Conservation (phyloP, 257 asterid species). For the Nicotiana otophora region DNA sequence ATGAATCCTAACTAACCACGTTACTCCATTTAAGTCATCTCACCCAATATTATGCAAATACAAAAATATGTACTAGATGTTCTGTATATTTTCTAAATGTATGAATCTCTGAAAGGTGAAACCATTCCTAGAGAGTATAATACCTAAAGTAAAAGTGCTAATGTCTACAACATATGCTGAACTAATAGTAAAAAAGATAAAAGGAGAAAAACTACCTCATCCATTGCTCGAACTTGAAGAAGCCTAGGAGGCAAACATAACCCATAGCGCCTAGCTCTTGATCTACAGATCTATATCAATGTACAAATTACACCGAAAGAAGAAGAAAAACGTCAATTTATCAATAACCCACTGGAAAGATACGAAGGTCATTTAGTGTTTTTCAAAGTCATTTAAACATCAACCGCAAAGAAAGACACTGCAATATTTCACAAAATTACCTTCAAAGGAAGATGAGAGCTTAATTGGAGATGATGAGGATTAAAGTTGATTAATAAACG, state of each 20-base stretch:
- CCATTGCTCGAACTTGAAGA: constrained; percentile 46
- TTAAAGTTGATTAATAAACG: constrained; percentile 22
- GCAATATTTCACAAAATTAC: constrained; percentile 20
- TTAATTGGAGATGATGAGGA: constrained; percentile 8
- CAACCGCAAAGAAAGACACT: too few relatives aligned
- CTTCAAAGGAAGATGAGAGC: constrained; percentile 27
- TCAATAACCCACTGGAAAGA: constrained; percentile 8
- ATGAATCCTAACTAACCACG: too few relatives aligned
- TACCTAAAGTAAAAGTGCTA: too few relatives aligned
- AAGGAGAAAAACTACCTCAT: constrained; percentile 38
- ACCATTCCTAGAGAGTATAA: too few relatives aligned
- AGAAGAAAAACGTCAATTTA: background rate
- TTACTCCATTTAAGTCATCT: too few relatives aligned
- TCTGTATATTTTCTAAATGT: too few relatives aligned
- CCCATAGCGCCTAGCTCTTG: constrained; percentile 32
- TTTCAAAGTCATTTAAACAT: background rate
- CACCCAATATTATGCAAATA: too few relatives aligned
- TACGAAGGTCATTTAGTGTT: background rate
- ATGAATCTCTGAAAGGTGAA: too few relatives aligned
- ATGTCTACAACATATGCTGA: too few relatives aligned
- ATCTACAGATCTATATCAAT: constrained; percentile 31
- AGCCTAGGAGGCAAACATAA: constrained; percentile 26
- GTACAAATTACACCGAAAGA: constrained; percentile 7
- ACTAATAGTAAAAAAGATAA: background rate
- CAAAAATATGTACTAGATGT: too few relatives aligned